phyloP scores from a whole-genome alignment of 2,329 filamentous ascomycete genomes.

The Monosporascus sp. region DNA sequence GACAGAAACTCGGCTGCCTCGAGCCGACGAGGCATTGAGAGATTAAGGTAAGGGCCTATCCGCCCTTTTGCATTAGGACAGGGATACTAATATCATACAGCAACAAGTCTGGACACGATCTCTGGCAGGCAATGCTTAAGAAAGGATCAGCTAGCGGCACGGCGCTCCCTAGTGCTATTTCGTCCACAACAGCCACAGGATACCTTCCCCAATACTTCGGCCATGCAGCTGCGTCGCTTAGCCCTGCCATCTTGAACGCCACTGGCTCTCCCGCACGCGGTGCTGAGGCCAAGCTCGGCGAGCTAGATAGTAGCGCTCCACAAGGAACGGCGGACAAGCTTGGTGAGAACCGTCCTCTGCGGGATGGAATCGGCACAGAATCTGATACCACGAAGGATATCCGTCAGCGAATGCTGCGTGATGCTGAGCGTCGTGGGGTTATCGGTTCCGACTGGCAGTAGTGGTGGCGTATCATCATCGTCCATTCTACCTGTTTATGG shows the following conservation, averaged over 20 bases:
- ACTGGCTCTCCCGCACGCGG: constrained; percentile 26
- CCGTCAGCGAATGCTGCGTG: constrained; percentile 25
- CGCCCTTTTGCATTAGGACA: background rate
- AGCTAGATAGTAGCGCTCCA: constrained; percentile 11
- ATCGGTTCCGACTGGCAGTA: constrained; percentile 26
- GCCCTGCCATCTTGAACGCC: constrained; percentile 37
- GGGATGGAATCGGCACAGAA: constrained; percentile 24
- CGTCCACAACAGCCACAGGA: constrained; percentile 49
- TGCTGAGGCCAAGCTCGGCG: constrained; percentile 20
- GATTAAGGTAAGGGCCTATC: constrained; percentile 22
- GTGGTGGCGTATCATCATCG: background rate
- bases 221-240: constrained; percentile 46
- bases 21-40: constrained; percentile 18
- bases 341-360: constrained; percentile 41
- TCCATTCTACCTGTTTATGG: background rate
- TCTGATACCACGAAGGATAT: constrained; percentile 25
- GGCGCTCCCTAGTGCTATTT: constrained; percentile 42
- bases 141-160: constrained; percentile 45
- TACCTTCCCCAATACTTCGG: constrained; percentile 48
- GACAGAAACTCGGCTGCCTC: constrained; percentile 13
- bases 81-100: constrained; percentile 20
- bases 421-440: constrained; percentile 26
- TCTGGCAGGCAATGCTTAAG: constrained; percentile 47
- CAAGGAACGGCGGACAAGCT: constrained; percentile 28
- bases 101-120: constrained; percentile 36